Evolutionary conservation across 495 filamentous ascomycete species (phyloP).

Genomic region (Hyphodiscus hymeniophilus): DNA sequence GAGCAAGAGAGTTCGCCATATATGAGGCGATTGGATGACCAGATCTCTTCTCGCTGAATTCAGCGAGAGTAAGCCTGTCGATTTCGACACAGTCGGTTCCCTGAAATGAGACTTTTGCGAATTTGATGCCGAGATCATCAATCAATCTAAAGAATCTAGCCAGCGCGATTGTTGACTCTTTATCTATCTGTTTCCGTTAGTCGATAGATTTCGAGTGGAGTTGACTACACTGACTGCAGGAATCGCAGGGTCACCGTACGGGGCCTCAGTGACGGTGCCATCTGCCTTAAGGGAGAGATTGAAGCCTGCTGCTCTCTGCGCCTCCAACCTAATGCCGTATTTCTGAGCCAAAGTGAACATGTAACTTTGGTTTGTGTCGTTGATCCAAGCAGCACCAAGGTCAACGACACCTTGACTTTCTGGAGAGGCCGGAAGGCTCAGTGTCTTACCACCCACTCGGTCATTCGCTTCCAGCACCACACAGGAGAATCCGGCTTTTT

Average conservation of each 20-base stretch:
- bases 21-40: slow-evolving; percentile 14
- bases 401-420: slow-evolving; percentile 32
- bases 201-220: too few relatives aligned
- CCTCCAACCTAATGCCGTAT: slow-evolving; percentile 31
- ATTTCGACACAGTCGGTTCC: too few relatives aligned
- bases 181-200: too few relatives aligned
- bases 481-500: slow-evolving; percentile 32
- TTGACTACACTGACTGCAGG: too few relatives aligned
- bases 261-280: neutral
- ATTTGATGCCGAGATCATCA: too few relatives aligned
- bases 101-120: too few relatives aligned
- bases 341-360: slow-evolving; percentile 28
- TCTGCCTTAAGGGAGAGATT: neutral
- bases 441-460: slow-evolving; percentile 43
- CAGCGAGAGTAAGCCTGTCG: neutral
- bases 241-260: neutral
- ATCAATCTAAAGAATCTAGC: too few relatives aligned
- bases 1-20: slow-evolving; percentile 29
- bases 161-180: too few relatives aligned
- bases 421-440: slow-evolving; percentile 9
- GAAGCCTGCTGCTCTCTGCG: slow-evolving; percentile 33
- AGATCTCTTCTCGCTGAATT: neutral
- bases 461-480: slow-evolving; percentile 40
- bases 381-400: slow-evolving; percentile 45
- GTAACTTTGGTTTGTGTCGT: slow-evolving; percentile 36